Base-by-base conservation (phyloP, 1,284 basidiomycete species). In the Dichomitus squalens region DNA sequence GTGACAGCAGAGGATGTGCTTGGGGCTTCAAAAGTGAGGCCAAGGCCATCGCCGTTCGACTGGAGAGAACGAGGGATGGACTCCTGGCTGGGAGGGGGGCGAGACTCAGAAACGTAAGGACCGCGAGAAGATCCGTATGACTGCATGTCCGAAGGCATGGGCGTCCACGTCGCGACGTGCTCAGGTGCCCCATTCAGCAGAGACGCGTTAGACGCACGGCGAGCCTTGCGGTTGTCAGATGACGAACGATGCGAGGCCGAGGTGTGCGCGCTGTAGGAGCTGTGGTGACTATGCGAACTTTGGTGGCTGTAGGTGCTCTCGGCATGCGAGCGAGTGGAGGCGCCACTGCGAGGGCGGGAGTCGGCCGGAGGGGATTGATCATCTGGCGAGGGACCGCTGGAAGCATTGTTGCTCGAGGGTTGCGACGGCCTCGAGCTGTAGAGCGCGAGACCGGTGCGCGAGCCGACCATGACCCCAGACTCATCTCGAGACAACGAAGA, bases 361-460 rank as follows among this genome's bases (percentile, higher is more conserved):
- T 51, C 52, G 14, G 36, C 49, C 6, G 44, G 54, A 27, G 47
- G 51, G 5, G 53, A 55, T n/a, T 50, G 55, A 40, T 52, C 50
- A 4, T 38, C 34, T 16, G 46, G 46, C 7, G 53, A 56, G 27
- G 51, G 47, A 11, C 52, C 56, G 23, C 27, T 34, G 16, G 54
- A 38, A 11, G 52, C 21, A 31, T 23, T 40, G 14, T 40, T 27
- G 54, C 54, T 49, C 21, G 59, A 36, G 27, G 52, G 29, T n/a
- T 60, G 51, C 33, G 56, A 47, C 4, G 58, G 60, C 9, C 63
- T 43, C 11, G 64, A 65, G 52, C 58, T 54, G 36, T 65, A 67
- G 7, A 67, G 44, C 7, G 61, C 51, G 20, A 67, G 36, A 27
- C 66, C 66, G 5, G 64, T 64, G 23, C 64, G 57, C 29, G 59